Evolutionary conservation across 73 alveolate genomes (phyloP), one percentile per base, ranked within the genome.

Genomic region (Paramecium sonneborni): DNA sequence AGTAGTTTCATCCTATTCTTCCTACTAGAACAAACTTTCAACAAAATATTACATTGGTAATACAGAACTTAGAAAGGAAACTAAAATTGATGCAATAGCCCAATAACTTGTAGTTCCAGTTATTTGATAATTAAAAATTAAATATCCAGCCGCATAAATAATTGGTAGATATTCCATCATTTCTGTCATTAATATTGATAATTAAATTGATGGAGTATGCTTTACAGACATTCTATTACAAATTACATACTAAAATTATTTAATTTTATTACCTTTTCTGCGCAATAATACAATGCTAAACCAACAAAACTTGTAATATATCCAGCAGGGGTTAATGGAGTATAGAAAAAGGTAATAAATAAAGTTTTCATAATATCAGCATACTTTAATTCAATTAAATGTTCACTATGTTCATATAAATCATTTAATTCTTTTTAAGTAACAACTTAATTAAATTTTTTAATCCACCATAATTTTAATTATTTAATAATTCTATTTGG

Each of bases 341-440:
- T 41, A 28, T 88, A 88, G 46, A 88, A 88, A 88, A 88, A 69
- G 14, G 91, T 88, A 34, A 88, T 88, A 34, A 69, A 88, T 34
- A 88, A 32, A 5, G 94, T 88, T 46, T 88, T 88, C 94, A 88
- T 88, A n/a, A 88, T 41, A 68, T 88, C 94, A 10, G 87, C 94
- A 88, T 88, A 88, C 23, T 67, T 82, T 20, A 88, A 69, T 46
- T 88, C 94, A 15, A 88, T 88, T 35, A 35, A 41, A 69, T 88
- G 94, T 21, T 37, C 84, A 23, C 76, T 74, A 11, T 37, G 57
- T 14, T 55, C 85, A 24, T 74, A 35, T 20, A 37, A 39, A 9
- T 46, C 21, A 46, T 62, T 62, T 39, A 87, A 39, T 88, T 70
- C 85, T 30, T 30, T 37, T 41, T 87, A 7, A 85, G 85, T 20